Conservation (phyloP, 2,329 filamentous ascomycete species). For the Ceratocystis ficicola region DNA sequence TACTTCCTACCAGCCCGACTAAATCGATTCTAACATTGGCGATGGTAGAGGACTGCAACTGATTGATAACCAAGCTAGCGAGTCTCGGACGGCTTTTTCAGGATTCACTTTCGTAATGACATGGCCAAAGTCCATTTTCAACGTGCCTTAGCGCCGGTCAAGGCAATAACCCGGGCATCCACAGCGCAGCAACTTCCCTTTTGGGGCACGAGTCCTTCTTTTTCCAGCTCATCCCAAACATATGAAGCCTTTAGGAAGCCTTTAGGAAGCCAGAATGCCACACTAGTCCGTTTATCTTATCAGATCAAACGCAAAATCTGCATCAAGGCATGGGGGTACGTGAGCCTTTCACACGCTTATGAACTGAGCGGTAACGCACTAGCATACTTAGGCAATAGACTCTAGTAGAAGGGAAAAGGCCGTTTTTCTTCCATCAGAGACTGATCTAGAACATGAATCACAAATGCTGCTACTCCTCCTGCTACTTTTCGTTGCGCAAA, state of each 20-base stretch:
- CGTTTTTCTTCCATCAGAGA: neutral
- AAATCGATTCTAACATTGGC: neutral
- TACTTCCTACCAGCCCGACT: neutral
- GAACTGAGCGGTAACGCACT: neutral
- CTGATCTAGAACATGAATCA: neutral
- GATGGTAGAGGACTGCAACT: neutral
- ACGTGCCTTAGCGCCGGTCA: slow-evolving; percentile 1
- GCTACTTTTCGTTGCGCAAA: neutral
- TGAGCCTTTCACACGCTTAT: neutral
- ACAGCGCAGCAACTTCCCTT: slow-evolving; percentile 9
- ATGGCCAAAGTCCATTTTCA: neutral
- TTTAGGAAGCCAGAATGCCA: slow-evolving; percentile 2
- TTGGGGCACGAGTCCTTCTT: neutral
- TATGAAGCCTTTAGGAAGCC: neutral
- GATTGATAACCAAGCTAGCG: neutral
- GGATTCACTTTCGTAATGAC: neutral
- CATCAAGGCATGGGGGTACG: neutral
- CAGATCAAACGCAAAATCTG: slow-evolving; percentile 6
- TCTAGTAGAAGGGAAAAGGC: neutral
- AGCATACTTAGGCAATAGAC: neutral
- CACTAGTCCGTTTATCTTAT: slow-evolving; percentile 7
- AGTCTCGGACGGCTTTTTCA: neutral
- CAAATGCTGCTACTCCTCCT: neutral
- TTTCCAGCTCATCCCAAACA: neutral
- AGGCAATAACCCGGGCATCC: slow-evolving; percentile 6